Evolutionary conservation across 345 rosid species (phyloP).

Genomic region (Pugionium cornutum): DNA sequence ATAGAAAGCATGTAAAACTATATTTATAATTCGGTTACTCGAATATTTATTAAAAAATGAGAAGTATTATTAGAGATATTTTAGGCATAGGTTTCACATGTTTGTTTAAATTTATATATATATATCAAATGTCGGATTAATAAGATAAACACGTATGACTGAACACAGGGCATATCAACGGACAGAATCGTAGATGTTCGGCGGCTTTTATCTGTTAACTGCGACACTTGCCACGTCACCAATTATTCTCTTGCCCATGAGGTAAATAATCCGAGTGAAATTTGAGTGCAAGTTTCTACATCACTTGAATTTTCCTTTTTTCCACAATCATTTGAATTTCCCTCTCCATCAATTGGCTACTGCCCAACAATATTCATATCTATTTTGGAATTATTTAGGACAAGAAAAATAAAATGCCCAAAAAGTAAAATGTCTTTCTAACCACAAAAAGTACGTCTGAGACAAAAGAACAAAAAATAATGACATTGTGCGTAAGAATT

Average conservation of each 20-base stretch:
- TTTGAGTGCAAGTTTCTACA: constrained; percentile 2
- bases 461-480: neutral
- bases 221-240: constrained; percentile 74
- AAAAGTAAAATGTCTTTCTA: constrained; percentile 37
- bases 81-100: constrained; percentile 25
- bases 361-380: constrained; percentile 30
- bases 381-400: constrained; percentile 18
- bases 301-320: neutral
- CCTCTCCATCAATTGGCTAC: neutral
- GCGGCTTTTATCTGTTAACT: constrained; percentile 72
- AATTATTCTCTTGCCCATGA: constrained; percentile 78
- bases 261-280: constrained; percentile 47
- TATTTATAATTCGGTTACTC: neutral
- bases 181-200: constrained; percentile 91
- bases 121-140: constrained; percentile 1
- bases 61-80: neutral
- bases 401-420: constrained; percentile 10
- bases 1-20: neutral
- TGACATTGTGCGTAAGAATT: constrained; percentile 32
- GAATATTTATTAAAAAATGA: neutral
- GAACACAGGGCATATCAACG: constrained; percentile 90
- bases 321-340: neutral
- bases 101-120: neutral
- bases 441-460: neutral
- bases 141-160: constrained; percentile 10